Evolutionary conservation across 129 eudicot species (phyloP).

Genomic region (Gnaphalium uliginosum): DNA sequence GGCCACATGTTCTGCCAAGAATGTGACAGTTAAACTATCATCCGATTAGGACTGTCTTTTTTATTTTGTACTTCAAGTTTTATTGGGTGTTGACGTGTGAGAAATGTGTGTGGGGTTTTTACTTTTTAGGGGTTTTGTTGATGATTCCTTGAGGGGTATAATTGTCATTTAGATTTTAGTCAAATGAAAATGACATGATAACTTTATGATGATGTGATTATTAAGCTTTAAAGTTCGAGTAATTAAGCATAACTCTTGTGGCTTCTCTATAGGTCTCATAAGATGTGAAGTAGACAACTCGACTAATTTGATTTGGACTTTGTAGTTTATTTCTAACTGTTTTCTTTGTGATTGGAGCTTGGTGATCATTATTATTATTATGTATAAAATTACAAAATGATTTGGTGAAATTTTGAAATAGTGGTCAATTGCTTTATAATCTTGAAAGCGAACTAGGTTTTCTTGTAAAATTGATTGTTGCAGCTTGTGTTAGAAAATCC

Average conservation of each 20-base stretch:
- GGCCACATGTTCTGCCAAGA: constrained; percentile 33
- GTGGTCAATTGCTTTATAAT: background rate
- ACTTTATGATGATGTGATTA: constrained; percentile 16
- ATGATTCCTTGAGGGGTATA: constrained; percentile 5
- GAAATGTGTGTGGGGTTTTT: background rate
- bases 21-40: constrained; percentile 35
- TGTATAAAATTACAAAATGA: too few species aligned
- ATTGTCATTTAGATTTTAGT: background rate
- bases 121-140: constrained; percentile 11
- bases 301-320: background rate
- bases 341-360: background rate
- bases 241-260: constrained; percentile 2
- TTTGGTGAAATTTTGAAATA: too few species aligned
- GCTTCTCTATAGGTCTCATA: background rate
- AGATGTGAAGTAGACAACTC: background rate
- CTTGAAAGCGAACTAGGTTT: background rate
- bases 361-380: background rate
- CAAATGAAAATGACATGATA: constrained; percentile 10
- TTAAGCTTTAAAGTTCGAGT: constrained; percentile 11
- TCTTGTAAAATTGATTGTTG: background rate
- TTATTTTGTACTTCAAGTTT: constrained; percentile 12
- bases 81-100: background rate
- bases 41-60: constrained; percentile 1
- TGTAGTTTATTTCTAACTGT: background rate
- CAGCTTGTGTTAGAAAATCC: too few species aligned